Base-by-base conservation (phyloP, 306 rosid species). In the Heteromeles arbutifolia region DNA sequence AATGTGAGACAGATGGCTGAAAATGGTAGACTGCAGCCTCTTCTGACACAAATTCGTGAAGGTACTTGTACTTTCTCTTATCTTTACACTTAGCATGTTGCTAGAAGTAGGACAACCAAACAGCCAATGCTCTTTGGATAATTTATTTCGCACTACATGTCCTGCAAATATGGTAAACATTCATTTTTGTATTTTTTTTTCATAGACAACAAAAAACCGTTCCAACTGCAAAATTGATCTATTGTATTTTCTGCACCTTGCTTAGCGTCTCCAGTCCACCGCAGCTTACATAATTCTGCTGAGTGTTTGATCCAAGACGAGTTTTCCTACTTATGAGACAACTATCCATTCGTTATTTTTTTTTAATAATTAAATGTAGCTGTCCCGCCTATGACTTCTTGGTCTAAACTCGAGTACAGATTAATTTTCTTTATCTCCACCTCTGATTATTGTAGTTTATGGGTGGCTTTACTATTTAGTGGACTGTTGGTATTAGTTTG, bases 1-100 rank as follows among this genome's bases (percentile, higher is more conserved):
- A 92, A 96, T 80, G 97, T 96, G 86, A 84, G 82, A 63, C 97
- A 92, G 88, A 96, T 96, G 97, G 99, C 99, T 81, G 92, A 88
- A 85, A 86, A 74, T 84, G 97, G 98, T 80, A 88, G 92, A 85
- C 83, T 96, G 86, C 86, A 77, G 83, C 92, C 98, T 79, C 97
- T 96, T 84, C 89, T 96, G 71, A 86, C 84, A 58, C 91, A 87
- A 67, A 92, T 96, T 73, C 99, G 89, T 78, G 91, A 96, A 89
- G 99, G 99, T 96, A 77, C 82, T 69, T 70, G 57, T 76, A 67
- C 77, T 75, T 41, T 31, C 37, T 41, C 14, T 58, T 28, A 26
- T 26, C 62, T 74, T 78, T 19, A 67, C 21, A 22, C 32, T 74
- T 77, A 18, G 12, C 11, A 13, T 39, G 3, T 50, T 61, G 66